Percentiles rank a stretch among this genome's conserved stretches.
phyloP scores from a whole-genome alignment of 805 yeast species.

The Kazachstania martiniae region DNA sequence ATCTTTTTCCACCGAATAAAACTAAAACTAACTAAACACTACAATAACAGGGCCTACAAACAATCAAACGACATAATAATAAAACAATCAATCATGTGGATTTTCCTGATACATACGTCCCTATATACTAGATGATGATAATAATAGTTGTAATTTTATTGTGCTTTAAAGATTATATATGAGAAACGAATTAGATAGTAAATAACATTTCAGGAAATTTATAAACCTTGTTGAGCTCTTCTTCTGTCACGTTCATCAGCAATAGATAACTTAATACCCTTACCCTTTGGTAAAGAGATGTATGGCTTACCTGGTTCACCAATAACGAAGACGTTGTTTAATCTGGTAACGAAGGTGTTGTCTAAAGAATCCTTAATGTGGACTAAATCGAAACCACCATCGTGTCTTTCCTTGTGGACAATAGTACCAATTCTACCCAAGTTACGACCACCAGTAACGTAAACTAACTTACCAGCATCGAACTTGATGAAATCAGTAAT shows the following conservation, averaged over 20 bases:
- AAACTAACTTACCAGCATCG: conserved; percentile 84
- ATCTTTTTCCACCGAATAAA: too few species aligned
- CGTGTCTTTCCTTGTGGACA: conserved; percentile 94
- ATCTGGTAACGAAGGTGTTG: conserved; percentile 92
- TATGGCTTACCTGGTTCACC: conserved; percentile 94
- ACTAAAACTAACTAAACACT: too few species aligned
- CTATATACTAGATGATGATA: too few species aligned
- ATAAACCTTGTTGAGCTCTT: conserved; percentile 68
- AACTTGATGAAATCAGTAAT: conserved; percentile 80
- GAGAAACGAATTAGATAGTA: not conserved
- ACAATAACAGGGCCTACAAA: too few species aligned
- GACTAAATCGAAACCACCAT: conserved; percentile 95
- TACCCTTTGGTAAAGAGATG: conserved; percentile 96
- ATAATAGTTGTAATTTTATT: conserved; percentile 1
- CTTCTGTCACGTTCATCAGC: conserved; percentile 98
- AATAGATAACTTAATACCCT: conserved; percentile 93
- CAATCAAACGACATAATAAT: too few species aligned
- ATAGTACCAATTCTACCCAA: conserved; percentile 96
- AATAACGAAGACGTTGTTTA: conserved; percentile 83
- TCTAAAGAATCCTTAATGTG: conserved; percentile 93
- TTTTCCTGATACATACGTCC: too few species aligned
- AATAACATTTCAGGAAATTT: conserved; percentile 12
- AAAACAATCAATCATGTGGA: too few species aligned
- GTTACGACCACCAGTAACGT: conserved; percentile 97
- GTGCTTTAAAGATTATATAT: conserved; percentile 4